Evolutionary conservation across 305 asterid species (phyloP), one percentile per base, ranked within the genome.

Genomic region (Ilex paraguariensis): DNA sequence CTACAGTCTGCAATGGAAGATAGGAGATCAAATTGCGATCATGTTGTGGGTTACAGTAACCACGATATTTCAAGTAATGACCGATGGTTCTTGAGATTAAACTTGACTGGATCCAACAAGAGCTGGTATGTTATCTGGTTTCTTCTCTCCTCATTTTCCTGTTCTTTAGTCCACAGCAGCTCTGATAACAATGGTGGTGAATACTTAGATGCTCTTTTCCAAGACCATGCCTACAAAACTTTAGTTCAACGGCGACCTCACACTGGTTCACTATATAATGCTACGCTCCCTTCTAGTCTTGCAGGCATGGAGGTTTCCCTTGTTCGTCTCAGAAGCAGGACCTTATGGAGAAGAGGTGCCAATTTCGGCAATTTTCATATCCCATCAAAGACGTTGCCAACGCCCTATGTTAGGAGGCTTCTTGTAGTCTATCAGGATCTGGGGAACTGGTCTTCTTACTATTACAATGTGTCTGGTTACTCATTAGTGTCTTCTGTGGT

Each of bases 391-490:
- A 80, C 89, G 6, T 79, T 83, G 13, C 86, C 89, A 0, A 69
- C 75, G 14, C 96, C 91, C 28, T 74, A 78, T 16, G 86, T 76
- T 21, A 81, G 73, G 57, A 69, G 94, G 58, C 76, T 88, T 16
- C 70, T 80, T 57, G 74, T 85, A 57, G 84, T 88, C 39, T 83
- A 81, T 68, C 89, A 81, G 62, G 73, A 87, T 65, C 74, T 87
- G 2, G 87, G 85, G 39, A 87, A 82, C 72, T 79, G 82, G 86
- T 84, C 89, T n/a, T 71, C 91, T 30, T 61, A 56, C 50, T 86
- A 79, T 70, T 82, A 77, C 73, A 75, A 54, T 53, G 31, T 77
- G 31, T 54, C 91, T 45, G 95, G 91, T 32, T 87, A 84, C 79
- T 30, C 77, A 0, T 28, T 82, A 2, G 7, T 70, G 21, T 74